Conservation (phyloP, 371 early-diverging fungal species). For the Rhizomucor pusillus region DNA sequence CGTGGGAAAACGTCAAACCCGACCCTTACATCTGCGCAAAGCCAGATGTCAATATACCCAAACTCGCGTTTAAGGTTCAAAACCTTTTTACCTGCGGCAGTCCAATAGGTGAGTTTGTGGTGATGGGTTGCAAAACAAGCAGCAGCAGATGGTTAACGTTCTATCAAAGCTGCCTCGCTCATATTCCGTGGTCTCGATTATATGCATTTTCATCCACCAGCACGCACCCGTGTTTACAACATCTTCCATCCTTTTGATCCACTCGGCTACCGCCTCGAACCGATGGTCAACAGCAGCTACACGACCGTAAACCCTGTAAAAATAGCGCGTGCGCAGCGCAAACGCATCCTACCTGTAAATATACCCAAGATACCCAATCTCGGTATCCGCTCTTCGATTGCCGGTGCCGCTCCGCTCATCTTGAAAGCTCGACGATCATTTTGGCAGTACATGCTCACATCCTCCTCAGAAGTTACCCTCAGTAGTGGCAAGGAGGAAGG, state of each 20-base stretch:
- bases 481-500: too few species aligned
- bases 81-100: slow-evolving; percentile 58
- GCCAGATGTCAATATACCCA: slow-evolving; percentile 20
- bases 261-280: slow-evolving; percentile 68
- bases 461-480: too few species aligned
- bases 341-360: slow-evolving; percentile 7
- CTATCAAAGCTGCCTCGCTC: slow-evolving; percentile 52
- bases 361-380: slow-evolving; percentile 28
- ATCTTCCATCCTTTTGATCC: slow-evolving; percentile 72
- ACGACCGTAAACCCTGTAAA: slow-evolving; percentile 50
- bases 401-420: too few species aligned
- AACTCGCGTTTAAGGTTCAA: slow-evolving; percentile 35
- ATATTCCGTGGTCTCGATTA: slow-evolving; percentile 60
- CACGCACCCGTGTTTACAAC: slow-evolving; percentile 53
- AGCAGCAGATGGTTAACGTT: too few species aligned
- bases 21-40: slow-evolving; percentile 3
- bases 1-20: too few species aligned
- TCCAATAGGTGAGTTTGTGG: slow-evolving; percentile 56
- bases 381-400: slow-evolving; percentile 27
- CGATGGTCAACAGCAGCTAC: slow-evolving; percentile 56
- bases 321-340: slow-evolving; percentile 14
- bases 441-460: too few species aligned
- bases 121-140: too few species aligned
- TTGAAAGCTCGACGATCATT: too few species aligned
- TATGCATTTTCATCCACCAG: slow-evolving; percentile 51